These are phyloP conservation scores for Fraxinus dipetala DNA, from an alignment of 305 asterid genomes.

Conservation along the genomic window DNA sequence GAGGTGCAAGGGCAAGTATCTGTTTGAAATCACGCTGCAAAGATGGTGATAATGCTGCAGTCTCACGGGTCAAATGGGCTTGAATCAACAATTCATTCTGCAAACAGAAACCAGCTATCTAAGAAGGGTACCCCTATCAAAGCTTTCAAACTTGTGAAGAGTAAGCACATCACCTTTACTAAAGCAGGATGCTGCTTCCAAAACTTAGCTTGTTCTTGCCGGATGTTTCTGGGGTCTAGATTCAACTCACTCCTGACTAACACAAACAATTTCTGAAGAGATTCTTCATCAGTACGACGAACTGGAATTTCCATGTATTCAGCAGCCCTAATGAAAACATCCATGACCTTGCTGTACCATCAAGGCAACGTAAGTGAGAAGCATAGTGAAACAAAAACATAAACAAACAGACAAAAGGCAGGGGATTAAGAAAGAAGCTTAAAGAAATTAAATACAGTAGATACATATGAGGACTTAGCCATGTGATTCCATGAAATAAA, in stretches of 20 bases:
- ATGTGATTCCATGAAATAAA: background rate
- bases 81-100: conserved; percentile 96
- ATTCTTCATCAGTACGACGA: conserved; percentile 91
- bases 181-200: conserved; percentile 97
- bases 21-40: conserved; percentile 73
- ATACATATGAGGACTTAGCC: background rate
- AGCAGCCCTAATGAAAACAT: conserved; percentile 90
- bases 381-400: background rate
- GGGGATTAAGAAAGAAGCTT: background rate
- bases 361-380: conserved; percentile 27
- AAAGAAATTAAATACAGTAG: background rate
- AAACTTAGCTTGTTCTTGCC: conserved; percentile 95
- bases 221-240: conserved; percentile 84
- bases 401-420: background rate
- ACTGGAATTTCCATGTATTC: conserved; percentile 98
- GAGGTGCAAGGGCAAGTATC: conserved; percentile 92
- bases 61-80: conserved; percentile 95
- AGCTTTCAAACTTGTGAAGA: conserved; percentile 22
- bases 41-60: conserved; percentile 69
- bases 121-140: conserved; percentile 16
- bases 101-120: conserved; percentile 21
- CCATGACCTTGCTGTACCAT: conserved; percentile 92
- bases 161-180: conserved; percentile 64
- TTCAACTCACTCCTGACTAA: conserved; percentile 95
- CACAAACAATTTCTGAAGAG: conserved; percentile 88